phyloP scores from a whole-genome alignment of 345 rosid genomes.

The Noccaea caerulescens region DNA sequence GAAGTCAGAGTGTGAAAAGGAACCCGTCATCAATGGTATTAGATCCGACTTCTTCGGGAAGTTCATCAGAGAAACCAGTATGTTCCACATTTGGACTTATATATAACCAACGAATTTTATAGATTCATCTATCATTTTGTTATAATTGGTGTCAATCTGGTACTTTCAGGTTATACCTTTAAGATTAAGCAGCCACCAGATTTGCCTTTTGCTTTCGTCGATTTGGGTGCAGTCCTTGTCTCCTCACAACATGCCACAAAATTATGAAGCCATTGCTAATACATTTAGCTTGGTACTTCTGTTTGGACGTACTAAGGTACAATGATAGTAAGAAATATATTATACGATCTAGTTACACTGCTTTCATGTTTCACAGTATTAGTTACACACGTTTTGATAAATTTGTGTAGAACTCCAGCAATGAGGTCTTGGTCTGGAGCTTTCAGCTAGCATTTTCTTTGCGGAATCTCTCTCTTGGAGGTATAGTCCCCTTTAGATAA shows the following conservation, averaged over 20 bases:
- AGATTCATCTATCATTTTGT: not conserved
- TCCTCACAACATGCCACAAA: constrained; percentile 66
- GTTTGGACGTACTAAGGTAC: constrained; percentile 72
- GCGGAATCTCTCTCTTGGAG: constrained; percentile 56
- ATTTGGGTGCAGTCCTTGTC: constrained; percentile 75
- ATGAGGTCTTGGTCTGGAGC: constrained; percentile 63
- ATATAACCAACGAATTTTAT: not conserved
- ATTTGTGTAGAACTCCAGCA: constrained; percentile 55
- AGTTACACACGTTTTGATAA: not conserved
- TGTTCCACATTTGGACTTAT: constrained; percentile 3
- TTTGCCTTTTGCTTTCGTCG: constrained; percentile 66
- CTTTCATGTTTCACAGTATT: not conserved
- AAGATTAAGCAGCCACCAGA: constrained; percentile 72
- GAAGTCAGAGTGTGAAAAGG: constrained; percentile 47
- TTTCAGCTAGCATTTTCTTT: constrained; percentile 73
- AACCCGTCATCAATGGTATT: constrained; percentile 23
- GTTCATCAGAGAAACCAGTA: constrained; percentile 48
- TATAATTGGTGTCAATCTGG: constrained; percentile 22
- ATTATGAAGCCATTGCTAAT: constrained; percentile 82
- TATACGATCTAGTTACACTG: not conserved
- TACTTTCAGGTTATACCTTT: constrained; percentile 54
- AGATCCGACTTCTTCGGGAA: constrained; percentile 43
- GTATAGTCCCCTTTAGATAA: constrained; percentile 33
- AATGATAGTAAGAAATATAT: not conserved
- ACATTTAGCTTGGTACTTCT: constrained; percentile 65